Conservation (phyloP, 2,329 filamentous ascomycete species). For the Diaporthe nobilis region DNA sequence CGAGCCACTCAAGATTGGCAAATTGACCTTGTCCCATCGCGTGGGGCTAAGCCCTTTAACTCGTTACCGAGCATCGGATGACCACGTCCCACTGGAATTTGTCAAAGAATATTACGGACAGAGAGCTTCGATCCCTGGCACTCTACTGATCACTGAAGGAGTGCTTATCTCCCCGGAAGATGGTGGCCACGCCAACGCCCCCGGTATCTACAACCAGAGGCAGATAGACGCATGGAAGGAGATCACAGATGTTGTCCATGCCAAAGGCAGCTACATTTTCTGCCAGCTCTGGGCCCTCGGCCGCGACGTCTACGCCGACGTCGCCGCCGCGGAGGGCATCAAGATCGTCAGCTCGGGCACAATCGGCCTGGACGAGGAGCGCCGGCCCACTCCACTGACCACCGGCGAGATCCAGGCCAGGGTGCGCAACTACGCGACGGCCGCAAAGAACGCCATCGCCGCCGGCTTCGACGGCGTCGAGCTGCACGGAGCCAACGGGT, state of each 20-base stretch:
- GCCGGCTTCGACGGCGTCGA: slow-evolving; percentile 65
- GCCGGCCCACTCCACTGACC: slow-evolving; percentile 55
- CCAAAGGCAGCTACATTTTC: slow-evolving; percentile 70
- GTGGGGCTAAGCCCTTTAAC: slow-evolving; percentile 12
- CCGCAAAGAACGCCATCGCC: slow-evolving; percentile 62
- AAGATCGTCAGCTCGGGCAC: slow-evolving; percentile 40
- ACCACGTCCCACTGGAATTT: slow-evolving; percentile 1
- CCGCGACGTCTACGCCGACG: slow-evolving; percentile 60
- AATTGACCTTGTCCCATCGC: slow-evolving; percentile 12
- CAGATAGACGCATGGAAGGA: slow-evolving; percentile 69
- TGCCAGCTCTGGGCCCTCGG: slow-evolving; percentile 75
- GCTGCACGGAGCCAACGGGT: slow-evolving; percentile 58
- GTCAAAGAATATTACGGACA: slow-evolving; percentile 31
- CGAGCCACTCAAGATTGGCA: slow-evolving; percentile 31
- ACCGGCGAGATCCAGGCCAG: slow-evolving; percentile 57
- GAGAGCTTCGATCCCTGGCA: slow-evolving; percentile 15
- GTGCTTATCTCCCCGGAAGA: slow-evolving; percentile 63
- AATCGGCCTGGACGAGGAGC: slow-evolving; percentile 13
- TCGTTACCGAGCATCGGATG: slow-evolving; percentile 33
- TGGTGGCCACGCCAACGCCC: slow-evolving; percentile 57
- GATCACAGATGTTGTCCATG: slow-evolving; percentile 70
- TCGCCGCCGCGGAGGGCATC: slow-evolving; percentile 48
- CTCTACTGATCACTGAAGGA: slow-evolving; percentile 68
- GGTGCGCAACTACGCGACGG: slow-evolving; percentile 49
- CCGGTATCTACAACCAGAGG: slow-evolving; percentile 61